Base-by-base conservation (phyloP, 78 protist genomes). In the Cyanophora paradoxa region DNA sequence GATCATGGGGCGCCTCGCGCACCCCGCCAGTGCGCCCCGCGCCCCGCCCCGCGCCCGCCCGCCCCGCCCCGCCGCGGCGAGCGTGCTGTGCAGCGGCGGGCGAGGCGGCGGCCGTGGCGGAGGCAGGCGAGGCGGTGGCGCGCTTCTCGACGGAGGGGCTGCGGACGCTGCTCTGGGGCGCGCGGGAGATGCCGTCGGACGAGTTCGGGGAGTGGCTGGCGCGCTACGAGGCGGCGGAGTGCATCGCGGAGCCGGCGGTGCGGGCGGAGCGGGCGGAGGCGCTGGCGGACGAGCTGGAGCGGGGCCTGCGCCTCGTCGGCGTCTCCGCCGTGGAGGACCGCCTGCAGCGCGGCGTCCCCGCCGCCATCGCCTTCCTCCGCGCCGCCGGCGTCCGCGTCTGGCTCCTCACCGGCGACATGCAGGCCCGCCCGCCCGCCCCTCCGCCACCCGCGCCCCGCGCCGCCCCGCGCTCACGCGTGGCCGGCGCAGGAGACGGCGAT, bases 321-420 rank as follows among this genome's bases (percentile, higher is more conserved):
- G 74, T 77, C 26, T 86, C 94, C 4, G 96, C 93, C 28, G 68
- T 92, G 63, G 94, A 90, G 44, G 96, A 92, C 79, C 62, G 67
- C 61, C 82, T 92, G 30, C 93, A 90, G 73, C 87, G 36, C 16
- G 89, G 79, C 24, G 94, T 91, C 7, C 90, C 94, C 7, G 90
- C 81, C 16, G 36, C 92, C 1, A 81, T 92, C 50, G 48, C 20
- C 13, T 22, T 30, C 22, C 78, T 91, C 24, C 6, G 22, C 70
- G 79, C 31, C 82, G 77, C 82, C n/a, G 94, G 94, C n/a, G 36
- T 90, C 62, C 76, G 81, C 24, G 72, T 90, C 50, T 89, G 93
- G 93, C 85, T 89, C 44, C 44, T 89, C 46, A 89, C 93, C 13
- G 93, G 93, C 40, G 93, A 89, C 72, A 89, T 89, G 75, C 89